These are phyloP conservation scores for Emergomyces africanus DNA, from an alignment of 2,329 filamentous ascomycete genomes.

Conservation along the genomic window DNA sequence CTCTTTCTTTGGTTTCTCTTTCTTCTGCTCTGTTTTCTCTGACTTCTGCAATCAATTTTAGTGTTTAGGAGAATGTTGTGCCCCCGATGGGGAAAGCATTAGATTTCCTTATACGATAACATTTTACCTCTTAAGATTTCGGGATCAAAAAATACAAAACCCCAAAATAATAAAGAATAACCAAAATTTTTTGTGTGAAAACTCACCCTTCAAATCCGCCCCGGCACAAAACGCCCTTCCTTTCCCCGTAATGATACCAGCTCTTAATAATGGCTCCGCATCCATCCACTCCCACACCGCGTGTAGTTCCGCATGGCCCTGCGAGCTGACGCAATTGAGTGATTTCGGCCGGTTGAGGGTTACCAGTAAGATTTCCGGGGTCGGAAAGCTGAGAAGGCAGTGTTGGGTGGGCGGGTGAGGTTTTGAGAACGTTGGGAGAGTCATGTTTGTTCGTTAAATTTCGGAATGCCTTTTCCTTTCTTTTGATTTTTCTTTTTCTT, in stretches of 20 bases:
- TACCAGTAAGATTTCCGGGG: constrained; percentile 35
- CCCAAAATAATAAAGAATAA: no score
- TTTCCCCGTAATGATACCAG: constrained; percentile 29
- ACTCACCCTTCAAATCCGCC: constrained; percentile 31
- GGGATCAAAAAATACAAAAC: no score
- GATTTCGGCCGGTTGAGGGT: constrained; percentile 32
- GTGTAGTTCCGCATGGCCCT: constrained; percentile 31
- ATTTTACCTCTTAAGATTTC: not conserved
- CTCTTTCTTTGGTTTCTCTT: not conserved
- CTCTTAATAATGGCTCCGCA: constrained; percentile 27
- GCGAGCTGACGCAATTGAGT: constrained; percentile 34
- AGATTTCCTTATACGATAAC: no score
- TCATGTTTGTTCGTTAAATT: not conserved
- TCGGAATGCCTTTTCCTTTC: no score
- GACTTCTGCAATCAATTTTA: no score
- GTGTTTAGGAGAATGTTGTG: not conserved
- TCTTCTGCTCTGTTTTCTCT: no score
- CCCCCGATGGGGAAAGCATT: not conserved
- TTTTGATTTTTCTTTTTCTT: no score
- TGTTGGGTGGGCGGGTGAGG: constrained; percentile 21
- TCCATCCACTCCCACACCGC: constrained; percentile 35
- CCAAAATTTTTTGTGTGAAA: not conserved
- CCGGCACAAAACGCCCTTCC: constrained; percentile 35
- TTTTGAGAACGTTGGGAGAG: constrained; percentile 5
- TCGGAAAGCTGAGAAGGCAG: constrained; percentile 30